Percentiles rank a stretch among this genome's conserved stretches.
Evolutionary conservation across 2,329 filamentous ascomycete species (phyloP).

Genomic region (Purpureocillium lavendulum): DNA sequence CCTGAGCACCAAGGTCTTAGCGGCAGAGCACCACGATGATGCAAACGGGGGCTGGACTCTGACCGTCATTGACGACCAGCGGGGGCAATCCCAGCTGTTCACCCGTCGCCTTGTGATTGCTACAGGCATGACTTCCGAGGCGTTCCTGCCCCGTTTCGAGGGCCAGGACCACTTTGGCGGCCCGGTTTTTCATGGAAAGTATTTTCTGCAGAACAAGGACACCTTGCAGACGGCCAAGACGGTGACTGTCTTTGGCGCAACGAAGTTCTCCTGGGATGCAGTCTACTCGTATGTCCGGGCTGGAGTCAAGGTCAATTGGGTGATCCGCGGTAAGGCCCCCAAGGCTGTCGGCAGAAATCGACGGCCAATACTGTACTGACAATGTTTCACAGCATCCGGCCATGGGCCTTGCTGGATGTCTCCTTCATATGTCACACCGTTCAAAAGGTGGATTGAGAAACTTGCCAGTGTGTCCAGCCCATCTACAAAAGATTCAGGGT

Average conservation of each 20-base stretch:
- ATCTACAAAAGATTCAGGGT: too few relatives aligned
- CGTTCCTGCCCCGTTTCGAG: conserved; percentile 33
- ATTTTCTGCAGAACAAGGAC: conserved; percentile 32
- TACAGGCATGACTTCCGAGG: conserved; percentile 44
- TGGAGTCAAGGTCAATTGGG: conserved; percentile 49
- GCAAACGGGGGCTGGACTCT: conserved; percentile 33
- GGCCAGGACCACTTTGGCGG: conserved; percentile 36
- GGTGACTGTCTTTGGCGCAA: conserved; percentile 51
- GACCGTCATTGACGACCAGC: conserved; percentile 14
- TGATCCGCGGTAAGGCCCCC: conserved; percentile 40
- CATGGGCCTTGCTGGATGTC: conserved; percentile 52
- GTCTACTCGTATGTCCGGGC: conserved; percentile 51
- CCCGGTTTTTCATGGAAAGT: conserved; percentile 40
- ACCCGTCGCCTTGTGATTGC: conserved; percentile 44
- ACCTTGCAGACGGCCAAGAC: conserved; percentile 31
- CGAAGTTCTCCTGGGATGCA: conserved; percentile 58
- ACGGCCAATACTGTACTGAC: conserved; percentile 1
- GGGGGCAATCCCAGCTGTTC: conserved; percentile 18
- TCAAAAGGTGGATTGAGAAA: conserved; percentile 62
- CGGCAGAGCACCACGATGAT: conserved; percentile 32
- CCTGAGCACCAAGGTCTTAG: conserved; percentile 27
- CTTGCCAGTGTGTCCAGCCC: conserved; percentile 39
- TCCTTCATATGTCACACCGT: conserved; percentile 53
- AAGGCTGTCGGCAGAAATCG: too few relatives aligned
- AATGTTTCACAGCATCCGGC: conserved; percentile 27